phyloP scores from a whole-genome alignment of 2,329 filamentous ascomycete species.

The Huntiella savannae region DNA sequence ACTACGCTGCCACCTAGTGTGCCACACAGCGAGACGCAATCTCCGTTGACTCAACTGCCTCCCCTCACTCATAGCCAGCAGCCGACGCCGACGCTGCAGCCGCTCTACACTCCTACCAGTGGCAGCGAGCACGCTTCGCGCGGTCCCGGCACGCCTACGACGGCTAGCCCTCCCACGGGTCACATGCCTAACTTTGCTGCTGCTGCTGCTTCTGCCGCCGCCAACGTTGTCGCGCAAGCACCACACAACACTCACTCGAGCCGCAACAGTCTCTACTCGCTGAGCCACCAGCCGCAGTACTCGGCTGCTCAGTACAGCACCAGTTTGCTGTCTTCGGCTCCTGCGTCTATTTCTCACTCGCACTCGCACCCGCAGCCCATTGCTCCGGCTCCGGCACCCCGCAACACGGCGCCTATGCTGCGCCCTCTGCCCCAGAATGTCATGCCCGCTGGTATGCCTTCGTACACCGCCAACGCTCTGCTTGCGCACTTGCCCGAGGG shows the following conservation, averaged over 20 bases:
- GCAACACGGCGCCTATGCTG: conserved; percentile 38
- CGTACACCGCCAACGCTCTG: conserved; percentile 36
- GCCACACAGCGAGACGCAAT: conserved; percentile 9
- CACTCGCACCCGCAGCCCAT: conserved; percentile 58
- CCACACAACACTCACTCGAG: conserved; percentile 27
- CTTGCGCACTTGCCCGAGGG: conserved; percentile 33
- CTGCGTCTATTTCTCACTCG: conserved; percentile 40
- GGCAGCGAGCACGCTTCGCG: conserved; percentile 9
- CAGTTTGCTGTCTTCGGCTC: conserved; percentile 37
- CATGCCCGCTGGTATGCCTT: conserved; percentile 29
- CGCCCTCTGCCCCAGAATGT: conserved; percentile 53
- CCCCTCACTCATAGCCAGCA: conserved; percentile 10
- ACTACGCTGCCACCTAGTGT: conserved; percentile 1
- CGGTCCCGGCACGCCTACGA: conserved; percentile 9
- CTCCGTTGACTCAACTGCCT: conserved; percentile 10
- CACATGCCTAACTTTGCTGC: conserved; percentile 12
- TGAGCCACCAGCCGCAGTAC: conserved; percentile 31
- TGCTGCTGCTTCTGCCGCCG: conserved; percentile 8
- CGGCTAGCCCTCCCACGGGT: conserved; percentile 7
- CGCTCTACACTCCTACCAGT: conserved; percentile 7
- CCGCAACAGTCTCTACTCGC: conserved; percentile 32
- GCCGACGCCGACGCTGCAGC: conserved; percentile 11
- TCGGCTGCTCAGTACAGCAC: conserved; percentile 35
- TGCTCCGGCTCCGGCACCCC: conserved; percentile 46
- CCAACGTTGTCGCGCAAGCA: conserved; percentile 4